Base-by-base conservation (phyloP, 176 grass and related monocot species). In the Hyparrhenia diplandra region DNA sequence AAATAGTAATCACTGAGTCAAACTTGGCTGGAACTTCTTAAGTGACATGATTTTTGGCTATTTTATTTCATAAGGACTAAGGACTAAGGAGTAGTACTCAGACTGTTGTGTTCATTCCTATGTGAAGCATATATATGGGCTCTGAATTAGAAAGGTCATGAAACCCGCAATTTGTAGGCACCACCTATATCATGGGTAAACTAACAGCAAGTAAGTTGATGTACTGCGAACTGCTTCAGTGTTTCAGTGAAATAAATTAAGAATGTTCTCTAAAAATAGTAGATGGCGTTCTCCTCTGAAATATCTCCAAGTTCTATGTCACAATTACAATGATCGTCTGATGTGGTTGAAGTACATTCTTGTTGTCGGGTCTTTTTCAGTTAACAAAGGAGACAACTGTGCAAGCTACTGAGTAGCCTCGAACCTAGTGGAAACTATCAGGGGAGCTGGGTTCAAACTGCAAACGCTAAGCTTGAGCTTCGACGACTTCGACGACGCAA, bases 401-500 rank as follows among this genome's bases (percentile, higher is more conserved):
- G 32, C 92, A 98, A 91, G 92, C 96, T 17, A 91, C 90, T 90
- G 92, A 30, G 96, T 98, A 12, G 92, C 96, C 59, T 98, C 96
- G 42, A 89, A 82, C 28, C 90, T 98, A 75, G 87, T 98, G 62
- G 96, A 98, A 83, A 41, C 78, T 74, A 89, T 98, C 69, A 92
- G 95, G 75, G 88, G 92, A 65, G 75, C 89, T 65, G 92, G 96
- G 31, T 98, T 98, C 79, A 98, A 91, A 79, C 86, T 95, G 84
- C 88, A 95, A 81, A 82, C 92, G 8, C 75, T 98, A 27, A 91
- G 88, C 78, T 92, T 95, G 55, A 95, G 92, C 84, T 95, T 98
- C 40, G 78, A 91, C 13, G 92, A 93, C 76, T 94, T 95, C 32
- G 87, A 90, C 39, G 91, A 98, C 55, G 31, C 31, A 32, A 75